phyloP scores from a whole-genome alignment of 352 stramenopile species.

The Globisporangium megalacanthum region DNA sequence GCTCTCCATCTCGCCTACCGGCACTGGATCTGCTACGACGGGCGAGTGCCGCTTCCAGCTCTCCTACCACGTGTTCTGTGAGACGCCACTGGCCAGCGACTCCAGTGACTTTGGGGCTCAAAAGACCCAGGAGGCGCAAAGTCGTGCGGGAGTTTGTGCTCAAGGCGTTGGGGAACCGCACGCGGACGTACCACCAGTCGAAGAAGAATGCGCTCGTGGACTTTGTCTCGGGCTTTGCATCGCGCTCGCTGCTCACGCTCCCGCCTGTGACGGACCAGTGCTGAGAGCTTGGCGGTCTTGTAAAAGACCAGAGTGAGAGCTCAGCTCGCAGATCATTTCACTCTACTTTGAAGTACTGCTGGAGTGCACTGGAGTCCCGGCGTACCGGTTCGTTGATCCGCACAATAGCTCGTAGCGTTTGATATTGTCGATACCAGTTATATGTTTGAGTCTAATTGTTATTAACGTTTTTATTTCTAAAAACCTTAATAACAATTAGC shows the following conservation, averaged over 20 bases:
- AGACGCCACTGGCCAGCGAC: not conserved
- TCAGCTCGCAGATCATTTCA: too few species aligned
- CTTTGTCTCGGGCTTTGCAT: not conserved
- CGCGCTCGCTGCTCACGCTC: not conserved
- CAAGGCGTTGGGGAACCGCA: not conserved
- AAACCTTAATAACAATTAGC: too few species aligned
- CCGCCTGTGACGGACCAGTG: not conserved
- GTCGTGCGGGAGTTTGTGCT: conserved; percentile 3
- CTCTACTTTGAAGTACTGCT: too few species aligned
- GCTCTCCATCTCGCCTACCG: not conserved
- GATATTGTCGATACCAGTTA: too few species aligned
- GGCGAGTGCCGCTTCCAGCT: not conserved
- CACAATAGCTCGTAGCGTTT: too few species aligned
- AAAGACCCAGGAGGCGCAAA: not conserved
- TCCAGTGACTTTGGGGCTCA: not conserved
- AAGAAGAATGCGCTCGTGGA: conserved; percentile 7
- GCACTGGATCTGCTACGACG: too few species aligned
- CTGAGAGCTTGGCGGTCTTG: not conserved
- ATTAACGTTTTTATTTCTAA: too few species aligned
- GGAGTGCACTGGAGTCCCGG: too few species aligned
- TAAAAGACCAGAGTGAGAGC: not conserved
- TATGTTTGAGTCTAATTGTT: too few species aligned
- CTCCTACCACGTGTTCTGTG: not conserved
- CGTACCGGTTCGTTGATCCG: too few species aligned
- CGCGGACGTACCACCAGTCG: conserved; percentile 9